Evolutionary conservation across 371 early-diverging fungal species (phyloP).

Genomic region (Mucor saturninus): DNA sequence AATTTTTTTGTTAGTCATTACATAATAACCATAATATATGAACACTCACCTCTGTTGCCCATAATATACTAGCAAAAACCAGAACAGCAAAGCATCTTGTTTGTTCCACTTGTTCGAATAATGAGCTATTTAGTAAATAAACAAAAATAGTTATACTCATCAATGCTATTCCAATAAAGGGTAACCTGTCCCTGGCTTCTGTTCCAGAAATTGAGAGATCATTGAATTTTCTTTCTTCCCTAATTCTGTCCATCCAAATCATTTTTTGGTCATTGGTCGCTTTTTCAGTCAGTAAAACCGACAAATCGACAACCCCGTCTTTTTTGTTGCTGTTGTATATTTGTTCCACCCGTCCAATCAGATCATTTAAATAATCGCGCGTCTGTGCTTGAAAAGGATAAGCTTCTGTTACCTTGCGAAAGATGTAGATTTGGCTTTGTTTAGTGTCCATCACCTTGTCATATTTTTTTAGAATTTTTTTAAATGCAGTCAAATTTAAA

Average conservation of each 20-base stretch:
- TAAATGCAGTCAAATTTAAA: slow-evolving; percentile 90
- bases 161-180: slow-evolving; percentile 19
- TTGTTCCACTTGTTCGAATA: slow-evolving; percentile 62
- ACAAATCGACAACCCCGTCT: slow-evolving; percentile 34
- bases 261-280: slow-evolving; percentile 17
- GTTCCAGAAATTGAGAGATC: background rate
- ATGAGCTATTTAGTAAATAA: slow-evolving; percentile 50
- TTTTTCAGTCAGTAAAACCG: slow-evolving; percentile 56
- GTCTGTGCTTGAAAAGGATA: slow-evolving; percentile 57
- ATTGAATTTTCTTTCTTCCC: background rate
- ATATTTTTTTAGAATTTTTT: slow-evolving; percentile 92
- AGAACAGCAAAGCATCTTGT: slow-evolving; percentile 66
- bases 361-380: slow-evolving; percentile 38
- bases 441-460: slow-evolving; percentile 78
- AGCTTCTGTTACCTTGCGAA: slow-evolving; percentile 56
- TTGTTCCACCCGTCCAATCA: slow-evolving; percentile 53
- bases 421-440: slow-evolving; percentile 51
- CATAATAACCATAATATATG: background rate
- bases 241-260: slow-evolving; percentile 4
- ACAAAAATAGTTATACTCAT: slow-evolving; percentile 56
- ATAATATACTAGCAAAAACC: slow-evolving; percentile 62
- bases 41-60: slow-evolving; percentile 68
- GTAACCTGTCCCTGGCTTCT: slow-evolving; percentile 34
- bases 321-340: slow-evolving; percentile 53
- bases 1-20: slow-evolving; percentile 46